A percentile compares a stretch with the other conserved stretches of the same genome.
Evolutionary conservation across 2,329 filamentous ascomycete genomes (phyloP).

Genomic region (Diaporthe aspalathi): DNA sequence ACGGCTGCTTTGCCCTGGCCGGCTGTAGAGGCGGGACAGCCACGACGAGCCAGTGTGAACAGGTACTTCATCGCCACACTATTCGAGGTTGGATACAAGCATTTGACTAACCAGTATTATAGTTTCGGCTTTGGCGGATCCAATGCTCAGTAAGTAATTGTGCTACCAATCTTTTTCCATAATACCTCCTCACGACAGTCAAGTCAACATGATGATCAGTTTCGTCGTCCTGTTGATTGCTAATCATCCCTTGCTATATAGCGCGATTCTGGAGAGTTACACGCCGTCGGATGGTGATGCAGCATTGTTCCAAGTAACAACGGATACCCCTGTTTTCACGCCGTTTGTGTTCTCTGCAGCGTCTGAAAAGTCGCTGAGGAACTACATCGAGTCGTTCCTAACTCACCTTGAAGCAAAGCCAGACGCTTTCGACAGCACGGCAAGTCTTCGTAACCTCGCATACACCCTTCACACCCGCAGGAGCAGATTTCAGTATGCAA

Average conservation of each 20-base stretch:
- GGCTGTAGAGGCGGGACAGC: too few relatives aligned
- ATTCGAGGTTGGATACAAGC: too few relatives aligned
- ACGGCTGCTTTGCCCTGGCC: too few relatives aligned
- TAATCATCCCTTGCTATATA: too few relatives aligned
- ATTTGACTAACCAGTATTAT: background rate
- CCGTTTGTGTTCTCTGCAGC: constrained; percentile 3
- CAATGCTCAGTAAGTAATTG: too few relatives aligned
- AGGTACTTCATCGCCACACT: background rate
- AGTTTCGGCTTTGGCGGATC: constrained; percentile 49
- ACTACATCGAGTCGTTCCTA: background rate
- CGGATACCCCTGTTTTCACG: background rate
- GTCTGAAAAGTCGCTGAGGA: background rate
- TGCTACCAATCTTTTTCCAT: too few relatives aligned
- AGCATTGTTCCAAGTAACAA: too few relatives aligned
- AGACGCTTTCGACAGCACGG: background rate
- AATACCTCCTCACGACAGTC: too few relatives aligned
- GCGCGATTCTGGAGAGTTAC: background rate
- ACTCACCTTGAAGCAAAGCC: background rate
- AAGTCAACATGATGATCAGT: too few relatives aligned
- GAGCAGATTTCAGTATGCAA: constrained; percentile 1
- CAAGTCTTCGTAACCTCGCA: background rate
- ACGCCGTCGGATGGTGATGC: background rate
- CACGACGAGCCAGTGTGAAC: too few relatives aligned
- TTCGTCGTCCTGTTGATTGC: too few relatives aligned
- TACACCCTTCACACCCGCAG: background rate